Conservation (phyloP, 306 rosid genomes). For the Mucuna pruriens region DNA sequence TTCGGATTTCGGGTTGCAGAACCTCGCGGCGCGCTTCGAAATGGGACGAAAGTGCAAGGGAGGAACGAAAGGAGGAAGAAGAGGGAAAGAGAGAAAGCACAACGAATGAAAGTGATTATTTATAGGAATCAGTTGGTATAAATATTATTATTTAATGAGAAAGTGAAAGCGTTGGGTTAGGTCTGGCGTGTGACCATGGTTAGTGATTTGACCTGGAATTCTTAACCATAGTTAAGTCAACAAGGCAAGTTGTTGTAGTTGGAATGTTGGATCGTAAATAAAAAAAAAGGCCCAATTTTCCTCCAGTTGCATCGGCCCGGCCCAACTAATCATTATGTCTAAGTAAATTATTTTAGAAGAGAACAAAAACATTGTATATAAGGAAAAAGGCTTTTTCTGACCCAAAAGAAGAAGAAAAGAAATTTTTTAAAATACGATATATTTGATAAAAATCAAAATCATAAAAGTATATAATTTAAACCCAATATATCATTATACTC, state of each 20-base stretch:
- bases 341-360: no score
- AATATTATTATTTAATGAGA: not conserved
- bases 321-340: no score
- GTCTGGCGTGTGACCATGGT: conserved; percentile 32
- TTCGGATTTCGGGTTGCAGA: not conserved
- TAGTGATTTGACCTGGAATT: not conserved
- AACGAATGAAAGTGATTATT: not conserved
- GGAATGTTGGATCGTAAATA: no score
- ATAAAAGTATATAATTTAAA: no score
- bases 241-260: not conserved
- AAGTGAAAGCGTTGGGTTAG: conserved; percentile 9
- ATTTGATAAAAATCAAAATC: no score
- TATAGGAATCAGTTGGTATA: not conserved
- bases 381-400: no score
- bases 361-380: no score
- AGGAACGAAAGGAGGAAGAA: not conserved
- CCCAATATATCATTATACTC: no score
- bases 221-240: conserved; percentile 4
- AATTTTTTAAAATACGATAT: no score
- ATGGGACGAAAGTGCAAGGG: not conserved
- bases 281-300: no score
- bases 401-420: no score
- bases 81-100: not conserved
- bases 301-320: no score
- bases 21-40: not conserved